Evolutionary conservation across 208 protist genomes (phyloP).

Genomic region (Novymonas esmeraldas): DNA sequence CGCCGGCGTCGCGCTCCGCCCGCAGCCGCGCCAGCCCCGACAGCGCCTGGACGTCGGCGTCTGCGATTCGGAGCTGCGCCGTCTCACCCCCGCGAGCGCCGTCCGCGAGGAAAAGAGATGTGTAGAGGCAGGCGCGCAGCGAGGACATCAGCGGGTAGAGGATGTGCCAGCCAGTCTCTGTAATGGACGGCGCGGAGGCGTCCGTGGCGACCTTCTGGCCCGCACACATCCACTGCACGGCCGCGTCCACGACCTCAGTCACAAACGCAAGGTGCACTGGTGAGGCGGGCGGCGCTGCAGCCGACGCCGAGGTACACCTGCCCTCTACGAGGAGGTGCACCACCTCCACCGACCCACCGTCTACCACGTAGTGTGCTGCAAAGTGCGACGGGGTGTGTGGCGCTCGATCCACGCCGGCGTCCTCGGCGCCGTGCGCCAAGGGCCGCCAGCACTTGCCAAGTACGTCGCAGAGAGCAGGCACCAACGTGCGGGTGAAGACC

Average conservation of each 20-base stretch:
- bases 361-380: slow-evolving; percentile 1
- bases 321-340: not conserved
- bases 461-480: slow-evolving; percentile 16
- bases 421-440: not conserved
- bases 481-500: slow-evolving; percentile 13
- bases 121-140: slow-evolving; percentile 23
- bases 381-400: not conserved
- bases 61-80: not conserved
- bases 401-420: not conserved
- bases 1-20: slow-evolving; percentile 39
- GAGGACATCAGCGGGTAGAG: slow-evolving; percentile 22
- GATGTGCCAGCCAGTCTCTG: slow-evolving; percentile 12
- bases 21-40: slow-evolving; percentile 37
- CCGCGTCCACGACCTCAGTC: slow-evolving; percentile 6
- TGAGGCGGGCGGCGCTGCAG: not conserved
- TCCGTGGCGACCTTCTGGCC: not conserved
- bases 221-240: slow-evolving; percentile 15
- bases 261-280: not conserved
- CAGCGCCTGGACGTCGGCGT: slow-evolving; percentile 20
- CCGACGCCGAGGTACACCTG: not conserved
- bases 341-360: not conserved
- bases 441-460: slow-evolving; percentile 18
- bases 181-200: slow-evolving; percentile 35
- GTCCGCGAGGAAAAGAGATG: slow-evolving; percentile 19
- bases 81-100: not conserved